Conservation (phyloP, 2,329 filamentous ascomycete species). For the Claviceps pusilla region DNA sequence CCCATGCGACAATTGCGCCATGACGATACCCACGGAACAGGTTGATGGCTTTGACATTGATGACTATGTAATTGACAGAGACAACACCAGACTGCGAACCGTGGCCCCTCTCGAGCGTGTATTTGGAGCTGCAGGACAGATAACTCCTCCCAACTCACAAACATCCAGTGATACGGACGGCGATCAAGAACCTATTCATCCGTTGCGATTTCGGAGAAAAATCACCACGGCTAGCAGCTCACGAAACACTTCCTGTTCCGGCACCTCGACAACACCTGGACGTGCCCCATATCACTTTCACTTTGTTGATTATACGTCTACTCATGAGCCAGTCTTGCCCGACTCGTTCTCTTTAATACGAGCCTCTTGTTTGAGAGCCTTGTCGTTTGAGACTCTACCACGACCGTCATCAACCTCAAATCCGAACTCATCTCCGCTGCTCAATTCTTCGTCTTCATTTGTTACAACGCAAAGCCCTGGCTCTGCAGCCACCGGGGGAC, state of each 20-base stretch:
- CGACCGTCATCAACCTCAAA: constrained; percentile 33
- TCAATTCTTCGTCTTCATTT: constrained; percentile 30
- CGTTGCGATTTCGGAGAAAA: constrained; percentile 25
- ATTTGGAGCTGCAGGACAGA: constrained; percentile 30
- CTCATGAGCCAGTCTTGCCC: constrained; percentile 46
- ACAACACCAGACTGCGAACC: constrained; percentile 44
- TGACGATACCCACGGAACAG: constrained; percentile 39
- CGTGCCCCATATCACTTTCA: constrained; percentile 40
- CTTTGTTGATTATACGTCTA: constrained; percentile 53
- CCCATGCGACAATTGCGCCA: constrained; percentile 53
- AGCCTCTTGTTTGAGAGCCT: constrained; percentile 49
- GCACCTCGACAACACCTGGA: constrained; percentile 34
- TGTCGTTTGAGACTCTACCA: constrained; percentile 52
- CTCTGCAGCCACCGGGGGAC: constrained; percentile 43
- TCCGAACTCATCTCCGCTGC: constrained; percentile 21
- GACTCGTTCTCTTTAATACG: constrained; percentile 53
- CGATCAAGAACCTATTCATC: constrained; percentile 28
- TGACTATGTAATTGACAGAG: constrained; percentile 22
- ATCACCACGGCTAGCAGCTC: constrained; percentile 29
- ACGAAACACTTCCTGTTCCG: constrained; percentile 35
- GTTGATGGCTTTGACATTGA: constrained; percentile 12
- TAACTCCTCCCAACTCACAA: constrained; percentile 38
- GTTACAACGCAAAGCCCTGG: constrained; percentile 39
- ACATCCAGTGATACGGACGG: constrained; percentile 36
- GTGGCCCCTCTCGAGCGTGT: constrained; percentile 45